Evolutionary conservation across 106 monocot genomes (phyloP).

Genomic region (Acanthochlamys bracteata): DNA sequence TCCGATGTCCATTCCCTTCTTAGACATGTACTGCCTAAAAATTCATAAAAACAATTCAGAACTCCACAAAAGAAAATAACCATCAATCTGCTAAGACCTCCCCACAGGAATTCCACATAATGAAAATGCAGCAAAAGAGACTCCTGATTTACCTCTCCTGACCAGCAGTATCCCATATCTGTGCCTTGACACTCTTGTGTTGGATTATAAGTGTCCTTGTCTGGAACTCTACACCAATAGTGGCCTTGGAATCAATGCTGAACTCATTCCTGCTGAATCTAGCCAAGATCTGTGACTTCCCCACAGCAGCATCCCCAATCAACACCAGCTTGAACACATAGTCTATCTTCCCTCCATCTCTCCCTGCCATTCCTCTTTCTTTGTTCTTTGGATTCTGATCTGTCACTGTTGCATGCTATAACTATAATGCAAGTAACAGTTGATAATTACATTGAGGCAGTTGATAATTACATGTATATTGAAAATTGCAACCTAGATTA

Average conservation of each 20-base stretch:
- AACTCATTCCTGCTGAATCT: slow-evolving; percentile 10
- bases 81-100: not conserved
- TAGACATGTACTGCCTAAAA: too few relatives aligned
- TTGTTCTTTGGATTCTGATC: not conserved
- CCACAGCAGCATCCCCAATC: slow-evolving; percentile 7
- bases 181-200: slow-evolving; percentile 17
- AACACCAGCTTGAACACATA: slow-evolving; percentile 14
- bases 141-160: slow-evolving; percentile 3
- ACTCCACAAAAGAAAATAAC: not conserved
- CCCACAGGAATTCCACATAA: not conserved
- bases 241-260: slow-evolving; percentile 12
- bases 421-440: too few relatives aligned
- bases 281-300: slow-evolving; percentile 9
- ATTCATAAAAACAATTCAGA: too few relatives aligned
- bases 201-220: slow-evolving; percentile 8
- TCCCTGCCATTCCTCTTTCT: not conserved
- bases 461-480: too few relatives aligned
- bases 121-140: not conserved
- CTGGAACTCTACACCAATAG: slow-evolving; percentile 13
- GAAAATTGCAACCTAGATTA: not conserved
- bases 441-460: too few relatives aligned
- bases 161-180: slow-evolving; percentile 9
- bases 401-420: not conserved
- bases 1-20: too few relatives aligned
- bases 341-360: slow-evolving; percentile 1